phyloP scores from a whole-genome alignment of 192 early-diverging fungal genomes.

The Backusella parvicylindrica region DNA sequence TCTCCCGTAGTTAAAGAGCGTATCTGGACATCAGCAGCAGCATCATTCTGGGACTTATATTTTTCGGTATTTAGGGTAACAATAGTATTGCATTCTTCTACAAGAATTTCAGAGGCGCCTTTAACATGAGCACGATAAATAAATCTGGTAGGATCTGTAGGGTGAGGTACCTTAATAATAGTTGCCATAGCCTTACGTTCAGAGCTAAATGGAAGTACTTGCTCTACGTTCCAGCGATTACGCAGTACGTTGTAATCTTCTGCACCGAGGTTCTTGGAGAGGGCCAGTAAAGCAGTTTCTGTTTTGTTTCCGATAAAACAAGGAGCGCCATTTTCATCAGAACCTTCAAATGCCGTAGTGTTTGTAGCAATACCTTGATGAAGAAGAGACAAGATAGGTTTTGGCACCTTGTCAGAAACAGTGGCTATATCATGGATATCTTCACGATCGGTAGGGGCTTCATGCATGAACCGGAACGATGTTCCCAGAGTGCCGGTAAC shows the following conservation, averaged over 20 bases:
- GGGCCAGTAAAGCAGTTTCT: slow-evolving; percentile 87
- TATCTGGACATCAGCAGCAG: slow-evolving; percentile 30
- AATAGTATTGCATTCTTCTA: slow-evolving; percentile 61
- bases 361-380: slow-evolving; percentile 79
- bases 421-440: slow-evolving; percentile 48
- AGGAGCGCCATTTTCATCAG: slow-evolving; percentile 44
- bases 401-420: slow-evolving; percentile 42
- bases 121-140: slow-evolving; percentile 84
- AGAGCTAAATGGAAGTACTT: slow-evolving; percentile 88
- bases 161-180: slow-evolving; percentile 58
- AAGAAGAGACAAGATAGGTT: slow-evolving; percentile 44
- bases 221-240: slow-evolving; percentile 54
- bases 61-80: slow-evolving; percentile 32
- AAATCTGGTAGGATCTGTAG: slow-evolving; percentile 29
- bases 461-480: slow-evolving; percentile 55
- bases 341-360: slow-evolving; percentile 70
- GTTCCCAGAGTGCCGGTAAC: slow-evolving; percentile 80
- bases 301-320: slow-evolving; percentile 91
- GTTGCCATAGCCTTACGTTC: slow-evolving; percentile 93
- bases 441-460: slow-evolving; percentile 34
- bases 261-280: slow-evolving; percentile 63
- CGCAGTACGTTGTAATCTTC: slow-evolving; percentile 64
- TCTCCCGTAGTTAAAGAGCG: slow-evolving; percentile 34
- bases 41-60: slow-evolving; percentile 21
- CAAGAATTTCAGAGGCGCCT: slow-evolving; percentile 88